phyloP scores from a whole-genome alignment of 805 yeast genomes.

The Candida argentea region DNA sequence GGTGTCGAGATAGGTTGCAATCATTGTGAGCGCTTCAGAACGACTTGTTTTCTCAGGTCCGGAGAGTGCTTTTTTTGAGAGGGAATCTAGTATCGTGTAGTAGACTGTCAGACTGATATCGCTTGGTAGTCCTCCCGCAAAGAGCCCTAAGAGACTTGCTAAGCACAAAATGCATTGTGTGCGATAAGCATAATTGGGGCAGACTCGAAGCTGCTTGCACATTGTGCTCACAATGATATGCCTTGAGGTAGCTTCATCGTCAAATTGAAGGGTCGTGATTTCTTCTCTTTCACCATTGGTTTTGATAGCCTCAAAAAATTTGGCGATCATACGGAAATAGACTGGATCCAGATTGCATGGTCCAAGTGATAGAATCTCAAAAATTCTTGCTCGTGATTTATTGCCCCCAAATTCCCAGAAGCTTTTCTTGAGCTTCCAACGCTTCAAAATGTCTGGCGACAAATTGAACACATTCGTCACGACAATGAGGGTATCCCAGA shows the following conservation, averaged over 20 bases:
- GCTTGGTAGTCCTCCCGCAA: no score
- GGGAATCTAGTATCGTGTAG: no score
- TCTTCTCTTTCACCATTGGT: constrained; percentile 2
- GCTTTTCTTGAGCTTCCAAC: constrained; percentile 28
- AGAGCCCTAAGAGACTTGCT: no score
- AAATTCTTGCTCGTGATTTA: constrained; percentile 29
- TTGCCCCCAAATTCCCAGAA: constrained; percentile 45
- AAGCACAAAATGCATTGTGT: no score
- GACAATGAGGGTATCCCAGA: constrained; percentile 36
- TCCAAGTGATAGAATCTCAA: constrained; percentile 41
- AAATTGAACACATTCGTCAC: constrained; percentile 21
- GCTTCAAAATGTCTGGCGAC: constrained; percentile 1
- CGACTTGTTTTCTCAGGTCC: no score
- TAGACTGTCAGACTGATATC: no score
- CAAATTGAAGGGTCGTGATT: neutral
- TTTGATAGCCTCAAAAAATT: constrained; percentile 12
- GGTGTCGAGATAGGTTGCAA: no score
- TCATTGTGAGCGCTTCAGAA: no score
- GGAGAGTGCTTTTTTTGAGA: no score
- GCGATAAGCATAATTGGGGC: no score
- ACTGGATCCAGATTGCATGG: constrained; percentile 42
- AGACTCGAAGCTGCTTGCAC: no score
- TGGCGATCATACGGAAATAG: constrained; percentile 29
- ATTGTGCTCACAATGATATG: constrained; percentile 1
- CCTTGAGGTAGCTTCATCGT: constrained; percentile 2